Conservation (phyloP, 176 grass and related monocot genomes). For the Zizania latifolia region DNA sequence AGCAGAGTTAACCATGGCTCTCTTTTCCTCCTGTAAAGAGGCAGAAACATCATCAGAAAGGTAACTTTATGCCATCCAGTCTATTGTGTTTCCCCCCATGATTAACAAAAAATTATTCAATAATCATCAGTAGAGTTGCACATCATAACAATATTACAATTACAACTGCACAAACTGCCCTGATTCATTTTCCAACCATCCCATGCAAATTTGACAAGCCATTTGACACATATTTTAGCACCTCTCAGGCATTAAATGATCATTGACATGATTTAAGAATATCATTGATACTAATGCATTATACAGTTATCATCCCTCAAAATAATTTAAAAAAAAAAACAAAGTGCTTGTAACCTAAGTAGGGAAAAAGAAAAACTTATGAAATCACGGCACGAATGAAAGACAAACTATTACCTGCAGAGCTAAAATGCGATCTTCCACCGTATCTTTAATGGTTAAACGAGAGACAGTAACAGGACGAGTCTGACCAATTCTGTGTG, state of each 20-base stretch:
- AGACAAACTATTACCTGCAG: constrained; percentile 51
- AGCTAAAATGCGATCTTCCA: constrained; percentile 93
- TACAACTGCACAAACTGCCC: not conserved
- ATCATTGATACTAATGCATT: not conserved
- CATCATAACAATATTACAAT: not conserved
- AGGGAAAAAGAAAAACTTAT: not conserved
- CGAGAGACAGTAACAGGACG: constrained; percentile 75
- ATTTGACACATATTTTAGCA: not conserved
- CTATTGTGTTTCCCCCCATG: not conserved
- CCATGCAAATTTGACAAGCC: not conserved
- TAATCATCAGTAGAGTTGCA: not conserved
- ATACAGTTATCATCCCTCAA: constrained; percentile 6
- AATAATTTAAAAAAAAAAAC: not conserved
- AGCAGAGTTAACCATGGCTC: constrained; percentile 86
- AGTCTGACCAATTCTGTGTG: constrained; percentile 86
- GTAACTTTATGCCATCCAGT: not conserved
- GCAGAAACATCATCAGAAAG: not conserved
- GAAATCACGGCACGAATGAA: not conserved
- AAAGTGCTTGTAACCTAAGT: not conserved
- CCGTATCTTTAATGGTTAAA: constrained; percentile 69
- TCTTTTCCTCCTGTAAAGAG: constrained; percentile 85
- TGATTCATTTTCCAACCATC: constrained; percentile 15
- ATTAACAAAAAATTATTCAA: not conserved
- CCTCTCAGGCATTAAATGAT: not conserved
- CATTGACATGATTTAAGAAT: not conserved